These are phyloP conservation scores for Eucalyptus sp. DNA, from an alignment of 345 rosid genomes.

Conservation along the genomic window DNA sequence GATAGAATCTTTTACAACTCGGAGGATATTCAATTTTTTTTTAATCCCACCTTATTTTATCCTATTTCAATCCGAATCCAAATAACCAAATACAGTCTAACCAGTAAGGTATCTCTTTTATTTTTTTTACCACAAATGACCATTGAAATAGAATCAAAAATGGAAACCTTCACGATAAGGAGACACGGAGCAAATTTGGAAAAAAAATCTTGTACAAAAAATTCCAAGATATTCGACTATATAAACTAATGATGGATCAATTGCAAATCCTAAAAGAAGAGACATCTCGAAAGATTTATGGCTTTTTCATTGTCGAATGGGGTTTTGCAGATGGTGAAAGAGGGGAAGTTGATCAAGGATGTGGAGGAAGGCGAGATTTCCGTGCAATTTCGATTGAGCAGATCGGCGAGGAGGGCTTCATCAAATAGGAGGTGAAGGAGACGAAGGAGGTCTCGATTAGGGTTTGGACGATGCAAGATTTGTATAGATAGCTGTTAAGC, in stretches of 20 bases:
- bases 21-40: background rate
- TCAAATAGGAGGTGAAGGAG: slow-evolving; percentile 16
- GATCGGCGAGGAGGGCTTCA: slow-evolving; percentile 41
- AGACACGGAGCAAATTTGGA: background rate
- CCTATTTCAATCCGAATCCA: fast-evolving
- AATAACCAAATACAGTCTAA: background rate
- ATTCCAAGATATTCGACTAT: background rate
- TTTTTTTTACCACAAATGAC: background rate
- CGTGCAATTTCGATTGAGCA: slow-evolving; percentile 44
- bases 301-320: background rate
- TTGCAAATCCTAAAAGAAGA: background rate
- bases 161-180: background rate
- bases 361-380: slow-evolving; percentile 25
- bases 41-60: background rate
- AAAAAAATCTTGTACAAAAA: background rate
- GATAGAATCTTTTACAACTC: background rate
- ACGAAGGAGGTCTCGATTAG: slow-evolving; percentile 19
- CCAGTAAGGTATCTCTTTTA: background rate
- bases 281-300: background rate
- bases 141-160: background rate
- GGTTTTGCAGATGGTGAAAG: background rate
- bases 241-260: background rate
- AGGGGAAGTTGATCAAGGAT: background rate
- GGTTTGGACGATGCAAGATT: slow-evolving; percentile 80
- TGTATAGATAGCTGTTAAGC: slow-evolving; percentile 44